Evolutionary conservation across 768 basidiomycete genomes (phyloP).

Genomic region (Pleurotus salmoneostramineus): DNA sequence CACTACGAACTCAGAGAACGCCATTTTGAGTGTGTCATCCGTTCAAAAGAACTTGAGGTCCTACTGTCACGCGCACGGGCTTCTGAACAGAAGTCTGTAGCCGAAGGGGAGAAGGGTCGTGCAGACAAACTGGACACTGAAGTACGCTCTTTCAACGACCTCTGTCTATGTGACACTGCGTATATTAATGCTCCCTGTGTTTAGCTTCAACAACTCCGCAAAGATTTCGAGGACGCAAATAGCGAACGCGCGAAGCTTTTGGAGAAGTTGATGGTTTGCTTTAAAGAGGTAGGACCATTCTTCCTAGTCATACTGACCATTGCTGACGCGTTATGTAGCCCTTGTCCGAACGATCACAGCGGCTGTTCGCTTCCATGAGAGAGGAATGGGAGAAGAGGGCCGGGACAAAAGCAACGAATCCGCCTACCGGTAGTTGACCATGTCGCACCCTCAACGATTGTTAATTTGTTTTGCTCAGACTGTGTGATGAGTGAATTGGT

Average conservation of each 20-base stretch:
- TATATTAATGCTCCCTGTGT: conserved; percentile 2
- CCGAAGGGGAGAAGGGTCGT: conserved; percentile 67
- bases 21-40: conserved; percentile 89
- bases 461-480: not conserved
- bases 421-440: conserved; percentile 38
- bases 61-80: conserved; percentile 82
- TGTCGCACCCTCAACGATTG: conserved; percentile 11
- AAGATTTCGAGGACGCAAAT: conserved; percentile 78
- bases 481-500: not conserved
- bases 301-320: not conserved
- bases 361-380: conserved; percentile 73
- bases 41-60: conserved; percentile 89
- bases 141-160: conserved; percentile 36
- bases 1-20: conserved; percentile 89
- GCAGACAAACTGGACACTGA: conserved; percentile 72
- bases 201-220: conserved; percentile 65
- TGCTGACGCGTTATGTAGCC: conserved; percentile 32
- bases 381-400: conserved; percentile 76
- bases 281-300: conserved; percentile 68
- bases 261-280: conserved; percentile 80
- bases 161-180: conserved; percentile 13
- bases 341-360: conserved; percentile 79
- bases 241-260: conserved; percentile 76
- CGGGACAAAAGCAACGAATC: conserved; percentile 39
- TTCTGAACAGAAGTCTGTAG: conserved; percentile 82